Percentiles rank a stretch among this genome's conserved stretches.
phyloP scores from a whole-genome alignment of 2,329 filamentous ascomycete genomes.

The Verticillium klebahnii region DNA sequence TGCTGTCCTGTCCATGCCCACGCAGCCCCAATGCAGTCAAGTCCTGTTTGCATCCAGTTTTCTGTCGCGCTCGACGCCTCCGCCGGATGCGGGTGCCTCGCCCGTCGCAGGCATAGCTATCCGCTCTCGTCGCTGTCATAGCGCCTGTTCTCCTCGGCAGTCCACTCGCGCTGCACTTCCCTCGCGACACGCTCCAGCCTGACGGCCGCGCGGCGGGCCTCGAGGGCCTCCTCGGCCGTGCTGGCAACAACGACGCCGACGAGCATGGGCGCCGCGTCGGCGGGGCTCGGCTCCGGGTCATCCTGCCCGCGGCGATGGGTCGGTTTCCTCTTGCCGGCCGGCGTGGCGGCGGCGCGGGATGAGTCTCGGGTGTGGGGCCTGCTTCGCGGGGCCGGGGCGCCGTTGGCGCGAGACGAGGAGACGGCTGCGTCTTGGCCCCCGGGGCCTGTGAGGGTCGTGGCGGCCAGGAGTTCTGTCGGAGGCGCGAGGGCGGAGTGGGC shows the following conservation, averaged over 20 bases:
- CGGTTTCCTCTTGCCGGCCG: conserved; percentile 2
- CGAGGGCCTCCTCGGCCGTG: conserved; percentile 38
- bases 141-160: conserved; percentile 20
- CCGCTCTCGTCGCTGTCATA: conserved; percentile 4
- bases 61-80: neutral
- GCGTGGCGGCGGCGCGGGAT: conserved; percentile 7
- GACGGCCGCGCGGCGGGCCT: conserved; percentile 48
- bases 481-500: conserved; percentile 1
- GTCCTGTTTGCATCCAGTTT: neutral
- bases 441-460: neutral
- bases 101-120: neutral
- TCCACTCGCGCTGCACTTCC: conserved; percentile 52
- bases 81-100: too few species aligned
- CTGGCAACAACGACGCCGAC: conserved; percentile 50
- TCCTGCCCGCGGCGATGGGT: neutral
- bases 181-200: conserved; percentile 50
- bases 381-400: neutral
- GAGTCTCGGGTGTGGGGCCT: conserved; percentile 1
- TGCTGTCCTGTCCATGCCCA: neutral
- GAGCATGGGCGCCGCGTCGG: conserved; percentile 41
- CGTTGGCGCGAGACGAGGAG: neutral
- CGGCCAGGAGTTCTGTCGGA: neutral
- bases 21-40: neutral
- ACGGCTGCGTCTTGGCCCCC: neutral
- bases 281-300: conserved; percentile 19